Conservation (phyloP, 306 rosid species). For the Cicer pinnatifidum region DNA sequence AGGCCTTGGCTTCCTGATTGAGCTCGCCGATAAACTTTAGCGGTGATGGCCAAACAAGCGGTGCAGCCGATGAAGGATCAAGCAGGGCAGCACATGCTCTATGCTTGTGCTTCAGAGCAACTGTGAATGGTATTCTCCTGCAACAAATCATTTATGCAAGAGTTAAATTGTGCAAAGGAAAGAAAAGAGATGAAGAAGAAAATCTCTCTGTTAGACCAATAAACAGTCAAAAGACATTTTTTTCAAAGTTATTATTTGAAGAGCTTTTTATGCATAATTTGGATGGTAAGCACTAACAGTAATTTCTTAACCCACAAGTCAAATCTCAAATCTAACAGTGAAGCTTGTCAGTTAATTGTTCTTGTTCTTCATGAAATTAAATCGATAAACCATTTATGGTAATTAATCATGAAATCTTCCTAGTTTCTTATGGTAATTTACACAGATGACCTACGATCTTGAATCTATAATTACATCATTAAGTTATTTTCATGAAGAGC, state of each 20-base stretch:
- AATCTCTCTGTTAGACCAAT: no score
- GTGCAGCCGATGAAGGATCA: conserved; percentile 85
- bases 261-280: no score
- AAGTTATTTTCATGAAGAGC: background rate
- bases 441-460: background rate
- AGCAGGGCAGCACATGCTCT: conserved; percentile 74
- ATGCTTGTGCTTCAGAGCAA: conserved; percentile 76
- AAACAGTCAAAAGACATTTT: no score
- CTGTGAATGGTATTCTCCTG: conserved; percentile 81
- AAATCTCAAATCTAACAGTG: background rate
- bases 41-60: conserved; percentile 94
- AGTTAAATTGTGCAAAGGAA: conserved; percentile 31
- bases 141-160: conserved; percentile 31
- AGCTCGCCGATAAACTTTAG: conserved; percentile 87
- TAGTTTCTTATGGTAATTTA: conserved; percentile 7
- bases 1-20: conserved; percentile 76
- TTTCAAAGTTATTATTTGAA: no score
- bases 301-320: conserved; percentile 3
- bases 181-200: background rate
- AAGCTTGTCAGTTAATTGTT: background rate
- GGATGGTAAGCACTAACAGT: background rate
- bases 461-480: background rate
- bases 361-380: background rate
- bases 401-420: conserved; percentile 23
- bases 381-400: conserved; percentile 8